Evolutionary conservation across 805 yeast species (phyloP).

Genomic region (Suhomyces xylopsoci): DNA sequence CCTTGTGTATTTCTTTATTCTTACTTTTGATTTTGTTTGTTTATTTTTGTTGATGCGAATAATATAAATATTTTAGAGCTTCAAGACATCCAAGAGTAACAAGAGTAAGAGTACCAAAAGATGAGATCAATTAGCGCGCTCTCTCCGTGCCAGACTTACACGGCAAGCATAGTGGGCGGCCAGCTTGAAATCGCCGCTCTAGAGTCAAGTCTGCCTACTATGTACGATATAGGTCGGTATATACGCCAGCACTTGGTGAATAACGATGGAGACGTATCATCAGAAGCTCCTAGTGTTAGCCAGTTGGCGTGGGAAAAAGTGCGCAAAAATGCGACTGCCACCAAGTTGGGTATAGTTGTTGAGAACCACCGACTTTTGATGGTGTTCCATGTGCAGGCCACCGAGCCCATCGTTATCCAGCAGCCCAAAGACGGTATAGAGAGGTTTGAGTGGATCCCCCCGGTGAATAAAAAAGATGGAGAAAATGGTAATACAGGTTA

Average conservation of each 20-base stretch:
- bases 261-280: neutral
- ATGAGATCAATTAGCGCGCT: conserved; percentile 4
- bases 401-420: conserved; percentile 30
- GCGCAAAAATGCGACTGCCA: conserved; percentile 5
- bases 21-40: neutral
- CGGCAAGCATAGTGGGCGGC: conserved; percentile 13
- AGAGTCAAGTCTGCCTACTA: neutral
- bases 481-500: too few relatives aligned
- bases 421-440: conserved; percentile 27
- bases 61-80: too few relatives aligned
- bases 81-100: too few relatives aligned
- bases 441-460: conserved; percentile 34
- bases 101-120: too few relatives aligned
- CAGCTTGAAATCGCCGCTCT: conserved; percentile 4
- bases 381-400: conserved; percentile 21
- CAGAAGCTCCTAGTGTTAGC: neutral
- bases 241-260: neutral
- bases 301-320: conserved; percentile 25
- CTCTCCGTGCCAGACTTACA: conserved; percentile 19
- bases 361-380: conserved; percentile 17
- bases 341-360: conserved; percentile 31
- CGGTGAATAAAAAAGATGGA: conserved; percentile 8
- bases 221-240: neutral
- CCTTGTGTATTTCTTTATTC: too few relatives aligned
- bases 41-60: neutral